Evolutionary conservation across 2,329 filamentous ascomycete genomes (phyloP), one percentile per base, ranked within the genome.

Genomic region (Myriosclerotinia curreyana): DNA sequence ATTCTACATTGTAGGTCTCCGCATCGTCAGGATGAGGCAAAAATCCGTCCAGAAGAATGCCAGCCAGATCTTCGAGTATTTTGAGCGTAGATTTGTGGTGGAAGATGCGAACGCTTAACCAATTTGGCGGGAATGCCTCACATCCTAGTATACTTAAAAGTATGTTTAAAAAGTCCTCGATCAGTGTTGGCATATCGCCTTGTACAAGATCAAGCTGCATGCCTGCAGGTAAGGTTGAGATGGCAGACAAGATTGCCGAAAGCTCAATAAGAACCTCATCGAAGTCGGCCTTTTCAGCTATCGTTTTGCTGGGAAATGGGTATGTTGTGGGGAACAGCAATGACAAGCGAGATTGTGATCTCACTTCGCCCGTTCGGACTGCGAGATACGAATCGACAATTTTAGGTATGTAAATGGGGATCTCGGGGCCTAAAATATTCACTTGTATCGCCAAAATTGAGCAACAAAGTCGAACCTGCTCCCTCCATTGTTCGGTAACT

Each of bases 41-140:
- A 73, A 94, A 94, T 0, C 85, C 88, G 46, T 94, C 88, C n/a
- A 92, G 82, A 66, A 99, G 79, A 14, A 96, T 87, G 53, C 85
- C 82, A 11, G 89, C 89, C 11, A 98, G 79, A 70, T 95, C 92
- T 72, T 96, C 90, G 42, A 99, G 79, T 9, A 89, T 91, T 64
- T 86, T 87, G 83, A 98, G 91, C 1, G 91, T 91, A 22, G 92
- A 94, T 73, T 92, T 92, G 78, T 96, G 92, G 73, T 96, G 91
- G 76, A 91, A 95, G 49, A 98, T 95, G 72, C 96, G 90, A 62
- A 96, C 85, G 75, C 93, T 98, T 52, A 99, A 81, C 96, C 95
- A 99, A 65, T 85, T 87, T 22, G 85, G 80, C 0, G 96, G 95
- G 76, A 96, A 98, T 0, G 95, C 92, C 72, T 96, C 91, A 70